Percentiles rank a stretch among this genome's conserved stretches.
Conservation (phyloP, 257 asterid species). For the Scutellaria baicalensis region DNA sequence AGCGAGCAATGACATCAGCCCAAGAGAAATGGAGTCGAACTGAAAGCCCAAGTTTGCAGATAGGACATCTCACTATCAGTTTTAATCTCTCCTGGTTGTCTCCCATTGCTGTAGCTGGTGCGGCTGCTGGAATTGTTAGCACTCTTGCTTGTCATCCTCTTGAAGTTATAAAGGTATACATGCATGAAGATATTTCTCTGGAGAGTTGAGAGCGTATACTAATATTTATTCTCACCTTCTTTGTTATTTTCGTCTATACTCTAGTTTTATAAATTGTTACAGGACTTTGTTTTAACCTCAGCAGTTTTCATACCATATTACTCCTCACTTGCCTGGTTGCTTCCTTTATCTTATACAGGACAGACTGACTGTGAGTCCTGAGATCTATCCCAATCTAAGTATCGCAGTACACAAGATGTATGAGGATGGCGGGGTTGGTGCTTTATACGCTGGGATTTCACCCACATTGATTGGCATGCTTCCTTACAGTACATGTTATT, state of each 20-base stretch:
- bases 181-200: not conserved
- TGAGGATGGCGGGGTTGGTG: slow-evolving; percentile 66
- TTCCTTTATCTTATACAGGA: slow-evolving; percentile 46
- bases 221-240: no score
- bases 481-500: slow-evolving; percentile 92
- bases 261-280: not conserved
- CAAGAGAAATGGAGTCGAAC: slow-evolving; percentile 55
- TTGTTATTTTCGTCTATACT: not conserved
- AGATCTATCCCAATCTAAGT: slow-evolving; percentile 64
- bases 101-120: slow-evolving; percentile 92
- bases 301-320: not conserved
- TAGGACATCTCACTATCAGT: slow-evolving; percentile 41
- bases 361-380: slow-evolving; percentile 81
- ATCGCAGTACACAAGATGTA: slow-evolving; percentile 64
- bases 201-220: not conserved
- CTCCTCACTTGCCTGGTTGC: not conserved
- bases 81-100: slow-evolving; percentile 76
- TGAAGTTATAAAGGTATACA: slow-evolving; percentile 87
- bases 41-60: slow-evolving; percentile 41
- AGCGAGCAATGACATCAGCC: slow-evolving; percentile 67
- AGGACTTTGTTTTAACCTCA: not conserved
- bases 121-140: slow-evolving; percentile 89
- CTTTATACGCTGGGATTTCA: slow-evolving; percentile 64
- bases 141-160: slow-evolving; percentile 96
- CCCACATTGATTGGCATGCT: slow-evolving; percentile 97